Evolutionary conservation across 1,284 basidiomycete genomes (phyloP), one percentile per base, ranked within the genome.

Genomic region (Retiboletus flavoniger): DNA sequence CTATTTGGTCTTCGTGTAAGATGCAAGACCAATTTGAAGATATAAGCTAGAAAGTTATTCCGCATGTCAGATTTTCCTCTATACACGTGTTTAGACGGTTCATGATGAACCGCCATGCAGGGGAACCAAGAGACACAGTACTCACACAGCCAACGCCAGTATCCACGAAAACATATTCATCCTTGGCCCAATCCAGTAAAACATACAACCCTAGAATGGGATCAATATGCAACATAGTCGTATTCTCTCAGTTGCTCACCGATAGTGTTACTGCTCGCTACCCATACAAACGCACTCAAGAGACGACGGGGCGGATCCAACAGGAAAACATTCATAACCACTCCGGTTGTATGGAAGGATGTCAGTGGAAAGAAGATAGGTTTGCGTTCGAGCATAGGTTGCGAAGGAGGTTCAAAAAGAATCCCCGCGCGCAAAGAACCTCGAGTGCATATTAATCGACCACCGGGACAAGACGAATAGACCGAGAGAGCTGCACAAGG

Each of bases 21-120:
- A 88, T 87, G 62, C 86, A 89, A 29, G 85, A 87, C 87, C 87
- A 89, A 56, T 88, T 87, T 11, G 84, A 83, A 19, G 82, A 81
- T 61, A 77, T 73, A 14, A 78, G 75, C 83, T 83, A 59, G 47
- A 56, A 56, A 55, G 41, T 45, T 24, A 2, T 32, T 42, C 43
- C 14, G 32, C 45, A n/a, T 7, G 50, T 58, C 51, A 64, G 58
- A 51, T 16, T 32, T 21, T 28, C 39, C 14, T 43, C 51, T 17
- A 41, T 41, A 45, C n/a, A 46, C 24, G 19, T 32, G 19, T 32
- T 42, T 41, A 28, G 51, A 55, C 35, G 49, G 51, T 34, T 46
- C 51, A 31, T 41, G 9, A 52, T 38, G 35, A 49, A 53, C 51
- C 47, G 54, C 44, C 39, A 17, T 31, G 17, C 36, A 35, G 17